Conservation (phyloP, 257 asterid genomes). For the Echites panduratus region DNA sequence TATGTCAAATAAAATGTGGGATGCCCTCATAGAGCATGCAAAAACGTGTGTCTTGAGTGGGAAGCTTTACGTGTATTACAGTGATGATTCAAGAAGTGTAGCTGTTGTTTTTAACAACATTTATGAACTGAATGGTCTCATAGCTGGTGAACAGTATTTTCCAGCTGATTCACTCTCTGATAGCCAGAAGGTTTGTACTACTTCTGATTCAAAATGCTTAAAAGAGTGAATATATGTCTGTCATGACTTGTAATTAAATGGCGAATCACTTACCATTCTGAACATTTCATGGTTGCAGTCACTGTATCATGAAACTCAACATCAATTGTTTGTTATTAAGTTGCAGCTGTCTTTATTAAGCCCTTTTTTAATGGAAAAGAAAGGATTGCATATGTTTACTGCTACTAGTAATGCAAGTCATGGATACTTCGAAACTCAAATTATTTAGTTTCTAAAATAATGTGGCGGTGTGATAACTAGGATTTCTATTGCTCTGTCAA, state of each 20-base stretch:
- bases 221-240: neutral
- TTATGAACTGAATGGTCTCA: constrained; percentile 88
- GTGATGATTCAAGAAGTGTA: constrained; percentile 72
- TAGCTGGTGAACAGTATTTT: constrained; percentile 65
- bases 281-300: neutral
- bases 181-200: constrained; percentile 70
- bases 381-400: neutral
- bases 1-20: constrained; percentile 99
- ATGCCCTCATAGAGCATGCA: constrained; percentile 86
- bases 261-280: neutral
- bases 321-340: neutral
- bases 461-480: neutral
- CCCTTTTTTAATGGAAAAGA: neutral
- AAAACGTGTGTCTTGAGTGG: constrained; percentile 94
- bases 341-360: neutral
- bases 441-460: neutral
- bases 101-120: constrained; percentile 90
- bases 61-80: constrained; percentile 76
- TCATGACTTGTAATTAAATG: neutral
- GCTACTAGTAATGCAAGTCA: neutral
- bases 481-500: neutral
- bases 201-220: constrained; percentile 3
- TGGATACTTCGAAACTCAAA: neutral
- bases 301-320: too few relatives aligned
- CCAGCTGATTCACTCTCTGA: constrained; percentile 91